These are phyloP conservation scores for Spongiforma sp. DNA, from an alignment of 1,284 basidiomycete species.

Conservation along the genomic window DNA sequence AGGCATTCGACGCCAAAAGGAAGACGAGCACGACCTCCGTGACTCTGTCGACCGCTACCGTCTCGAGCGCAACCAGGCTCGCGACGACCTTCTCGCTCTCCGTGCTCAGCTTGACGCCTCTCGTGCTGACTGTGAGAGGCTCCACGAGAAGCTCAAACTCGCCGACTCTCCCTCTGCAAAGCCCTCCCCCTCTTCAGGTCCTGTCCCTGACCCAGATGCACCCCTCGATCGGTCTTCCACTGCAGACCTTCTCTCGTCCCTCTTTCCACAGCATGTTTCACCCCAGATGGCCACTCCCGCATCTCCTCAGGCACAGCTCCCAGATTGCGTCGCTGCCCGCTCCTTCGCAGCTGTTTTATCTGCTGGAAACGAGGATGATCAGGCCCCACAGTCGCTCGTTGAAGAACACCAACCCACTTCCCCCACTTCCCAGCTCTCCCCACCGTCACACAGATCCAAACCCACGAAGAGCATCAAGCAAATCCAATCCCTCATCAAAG, in stretches of 20 bases:
- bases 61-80: constrained; percentile 38
- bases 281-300: constrained; percentile 37
- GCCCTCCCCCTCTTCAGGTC: constrained; percentile 8
- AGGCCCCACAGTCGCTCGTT: constrained; percentile 22
- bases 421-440: constrained; percentile 28
- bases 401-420: constrained; percentile 24
- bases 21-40: constrained; percentile 38
- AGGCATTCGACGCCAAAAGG: constrained; percentile 39
- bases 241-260: constrained; percentile 21
- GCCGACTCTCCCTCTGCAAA: constrained; percentile 10
- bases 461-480: constrained; percentile 43
- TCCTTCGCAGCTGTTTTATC: constrained; percentile 41
- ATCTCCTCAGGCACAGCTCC: constrained; percentile 41
- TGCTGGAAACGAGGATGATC: constrained; percentile 34
- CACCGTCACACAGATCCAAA: constrained; percentile 23
- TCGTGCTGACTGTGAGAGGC: constrained; percentile 41
- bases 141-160: constrained; percentile 32
- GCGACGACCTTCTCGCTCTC: constrained; percentile 39
- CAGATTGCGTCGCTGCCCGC: constrained; percentile 40
- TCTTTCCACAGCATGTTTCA: constrained; percentile 29
- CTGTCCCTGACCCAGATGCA: constrained; percentile 2
- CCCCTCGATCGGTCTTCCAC: constrained; percentile 19
- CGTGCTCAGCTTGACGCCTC: constrained; percentile 42
- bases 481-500: constrained; percentile 46
- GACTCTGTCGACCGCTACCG: constrained; percentile 40